A percentile compares a stretch with the other conserved stretches of the same genome.
These are phyloP conservation scores for Cylindrotheca closterium DNA, from an alignment of 108 stramenopile species.

Conservation along the genomic window DNA sequence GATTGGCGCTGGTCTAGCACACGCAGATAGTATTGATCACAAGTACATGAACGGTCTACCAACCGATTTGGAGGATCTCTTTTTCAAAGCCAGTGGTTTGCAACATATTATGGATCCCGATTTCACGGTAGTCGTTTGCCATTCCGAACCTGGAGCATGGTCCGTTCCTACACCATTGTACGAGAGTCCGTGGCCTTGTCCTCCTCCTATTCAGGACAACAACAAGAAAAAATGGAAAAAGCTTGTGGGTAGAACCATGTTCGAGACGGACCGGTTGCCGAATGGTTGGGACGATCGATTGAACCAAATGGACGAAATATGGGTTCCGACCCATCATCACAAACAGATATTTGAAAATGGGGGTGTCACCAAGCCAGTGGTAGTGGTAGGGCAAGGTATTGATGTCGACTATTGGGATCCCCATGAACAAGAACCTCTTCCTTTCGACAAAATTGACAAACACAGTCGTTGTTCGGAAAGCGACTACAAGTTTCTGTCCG, in stretches of 20 bases:
- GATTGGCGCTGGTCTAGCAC: not conserved
- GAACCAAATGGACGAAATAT: not conserved
- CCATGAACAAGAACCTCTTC: not conserved
- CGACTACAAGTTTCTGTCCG: not conserved
- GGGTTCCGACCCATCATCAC: not conserved
- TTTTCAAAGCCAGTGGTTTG: not conserved
- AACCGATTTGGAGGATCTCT: not conserved
- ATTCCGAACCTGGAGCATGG: not conserved
- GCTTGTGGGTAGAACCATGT: not conserved
- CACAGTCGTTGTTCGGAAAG: not conserved
- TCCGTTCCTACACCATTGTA: not conserved
- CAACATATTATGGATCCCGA: not conserved
- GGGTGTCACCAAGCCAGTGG: not conserved
- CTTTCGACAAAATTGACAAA: not conserved
- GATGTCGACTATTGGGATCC: not conserved
- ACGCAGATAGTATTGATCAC: not conserved
- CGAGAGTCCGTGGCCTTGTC: not conserved
- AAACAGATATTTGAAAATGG: not conserved
- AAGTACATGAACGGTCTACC: not conserved
- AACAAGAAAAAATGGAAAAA: no score
- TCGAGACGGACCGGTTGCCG: not conserved
- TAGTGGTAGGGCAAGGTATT: not conserved
- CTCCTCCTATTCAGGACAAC: not conserved
- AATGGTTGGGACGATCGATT: not conserved
- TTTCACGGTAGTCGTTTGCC: not conserved